Evolutionary conservation across 495 filamentous ascomycete genomes (phyloP).

Genomic region (Xylaria venustula): DNA sequence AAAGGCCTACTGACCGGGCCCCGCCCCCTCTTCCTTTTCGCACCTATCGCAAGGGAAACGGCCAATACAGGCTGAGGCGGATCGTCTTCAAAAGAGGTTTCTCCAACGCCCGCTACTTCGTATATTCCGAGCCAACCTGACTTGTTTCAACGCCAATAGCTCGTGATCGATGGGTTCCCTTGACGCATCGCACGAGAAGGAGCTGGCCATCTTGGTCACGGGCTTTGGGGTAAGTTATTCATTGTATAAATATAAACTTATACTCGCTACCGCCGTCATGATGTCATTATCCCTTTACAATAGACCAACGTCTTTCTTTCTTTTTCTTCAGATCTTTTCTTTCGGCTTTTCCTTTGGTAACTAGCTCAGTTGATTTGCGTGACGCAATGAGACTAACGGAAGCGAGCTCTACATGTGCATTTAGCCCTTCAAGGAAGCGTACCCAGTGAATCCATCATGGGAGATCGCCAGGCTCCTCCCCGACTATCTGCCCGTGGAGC

Average conservation of each 20-base stretch:
- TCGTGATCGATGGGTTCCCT: conserved; percentile 38
- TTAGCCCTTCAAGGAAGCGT: conserved; percentile 64
- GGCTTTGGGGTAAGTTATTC: conserved; percentile 64
- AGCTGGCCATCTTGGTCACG: conserved; percentile 68
- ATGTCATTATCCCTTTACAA: conserved; percentile 3
- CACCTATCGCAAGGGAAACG: not conserved
- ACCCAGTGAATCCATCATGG: conserved; percentile 69
- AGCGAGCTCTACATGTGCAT: not conserved
- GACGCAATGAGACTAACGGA: not conserved
- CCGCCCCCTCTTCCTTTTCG: not conserved
- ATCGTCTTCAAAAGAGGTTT: not conserved
- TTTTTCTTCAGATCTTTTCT: too few species aligned
- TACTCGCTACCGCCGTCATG: not conserved
- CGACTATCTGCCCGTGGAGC: conserved; percentile 51
- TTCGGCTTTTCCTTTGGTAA: too few species aligned
- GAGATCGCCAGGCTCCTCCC: conserved; percentile 58
- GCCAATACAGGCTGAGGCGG: not conserved
- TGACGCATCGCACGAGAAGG: conserved; percentile 32
- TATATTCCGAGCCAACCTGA: not conserved
- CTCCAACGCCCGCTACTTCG: not conserved
- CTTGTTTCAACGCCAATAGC: not conserved
- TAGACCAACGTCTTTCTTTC: too few species aligned
- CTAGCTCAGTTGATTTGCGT: too few species aligned
- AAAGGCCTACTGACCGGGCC: not conserved
- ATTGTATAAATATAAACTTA: too few species aligned